These are phyloP conservation scores for Saccharomycopsis javanensis DNA, from an alignment of 805 yeast genomes.

Conservation along the genomic window DNA sequence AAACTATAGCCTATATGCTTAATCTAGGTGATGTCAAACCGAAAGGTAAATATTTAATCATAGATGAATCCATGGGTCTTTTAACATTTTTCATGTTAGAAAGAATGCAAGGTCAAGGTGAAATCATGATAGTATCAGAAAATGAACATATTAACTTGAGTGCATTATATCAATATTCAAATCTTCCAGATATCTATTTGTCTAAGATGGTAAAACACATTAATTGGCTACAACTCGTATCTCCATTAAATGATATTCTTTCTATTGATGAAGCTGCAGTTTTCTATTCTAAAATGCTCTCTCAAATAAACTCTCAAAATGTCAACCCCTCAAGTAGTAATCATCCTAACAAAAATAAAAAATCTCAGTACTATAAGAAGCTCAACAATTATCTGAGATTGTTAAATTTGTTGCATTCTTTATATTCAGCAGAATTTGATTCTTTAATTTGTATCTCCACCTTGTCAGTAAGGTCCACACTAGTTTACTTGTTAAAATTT, in stretches of 20 bases:
- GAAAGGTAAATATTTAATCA: constrained; percentile 78
- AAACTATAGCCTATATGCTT: constrained; percentile 68
- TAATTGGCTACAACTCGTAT: constrained; percentile 70
- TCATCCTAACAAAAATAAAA: constrained; percentile 23
- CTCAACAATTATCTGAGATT: constrained; percentile 30
- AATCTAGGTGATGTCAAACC: constrained; percentile 76
- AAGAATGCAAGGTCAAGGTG: constrained; percentile 68
- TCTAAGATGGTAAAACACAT: constrained; percentile 54
- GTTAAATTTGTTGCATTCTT: constrained; percentile 38
- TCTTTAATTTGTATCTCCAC: constrained; percentile 68
- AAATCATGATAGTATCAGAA: constrained; percentile 72
- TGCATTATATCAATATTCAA: constrained; percentile 50
- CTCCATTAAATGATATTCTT: constrained; percentile 44
- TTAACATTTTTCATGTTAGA: constrained; percentile 78
- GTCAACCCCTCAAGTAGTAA: constrained; percentile 19
- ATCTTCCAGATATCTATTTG: constrained; percentile 45
- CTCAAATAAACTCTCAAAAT: constrained; percentile 35
- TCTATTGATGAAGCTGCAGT: constrained; percentile 10
- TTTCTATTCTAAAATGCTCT: constrained; percentile 3
- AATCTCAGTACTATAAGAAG: constrained; percentile 59
- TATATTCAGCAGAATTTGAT: constrained; percentile 52
- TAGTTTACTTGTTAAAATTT: constrained; percentile 51
- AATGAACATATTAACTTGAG: constrained; percentile 85
- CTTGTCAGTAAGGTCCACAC: constrained; percentile 53
- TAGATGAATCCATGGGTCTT: constrained; percentile 96